Percentiles rank a stretch among this genome's conserved stretches.
These are phyloP conservation scores for Dactylellina haptotyla DNA, from an alignment of 2,329 filamentous ascomycete species.

Conservation along the genomic window DNA sequence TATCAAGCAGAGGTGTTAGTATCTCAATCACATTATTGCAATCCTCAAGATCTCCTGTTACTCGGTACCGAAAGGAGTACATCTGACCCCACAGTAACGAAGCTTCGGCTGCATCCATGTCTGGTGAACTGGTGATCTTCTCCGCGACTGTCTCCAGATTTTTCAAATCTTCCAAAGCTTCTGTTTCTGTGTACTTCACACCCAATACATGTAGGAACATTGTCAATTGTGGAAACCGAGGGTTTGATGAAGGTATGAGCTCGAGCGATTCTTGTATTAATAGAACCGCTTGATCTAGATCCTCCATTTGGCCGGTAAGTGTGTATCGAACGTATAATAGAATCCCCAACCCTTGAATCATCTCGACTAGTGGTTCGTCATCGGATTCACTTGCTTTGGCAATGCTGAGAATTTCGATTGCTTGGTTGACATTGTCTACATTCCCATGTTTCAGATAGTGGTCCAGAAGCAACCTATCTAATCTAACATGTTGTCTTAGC, in stretches of 20 bases:
- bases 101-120: not conserved
- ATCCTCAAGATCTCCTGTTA: not conserved
- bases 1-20: slow-evolving; percentile 1
- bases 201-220: not conserved
- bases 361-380: slow-evolving; percentile 1
- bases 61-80: not conserved
- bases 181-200: not conserved
- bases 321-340: not conserved
- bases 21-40: slow-evolving; percentile 4
- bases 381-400: not conserved
- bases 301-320: not conserved
- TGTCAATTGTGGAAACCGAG: not conserved
- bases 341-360: not conserved
- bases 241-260: not conserved
- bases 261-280: not conserved
- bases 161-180: not conserved
- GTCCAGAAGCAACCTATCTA: not conserved
- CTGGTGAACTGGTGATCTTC: not conserved
- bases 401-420: slow-evolving; percentile 5
- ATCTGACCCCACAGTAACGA: slow-evolving; percentile 1
- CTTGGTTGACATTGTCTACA: not conserved
- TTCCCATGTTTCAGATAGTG: not conserved
- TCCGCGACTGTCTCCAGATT: not conserved
- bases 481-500: not conserved
- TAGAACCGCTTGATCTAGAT: not conserved